These are phyloP conservation scores for Prunella vulgaris DNA, from an alignment of 257 asterid genomes.

Conservation along the genomic window DNA sequence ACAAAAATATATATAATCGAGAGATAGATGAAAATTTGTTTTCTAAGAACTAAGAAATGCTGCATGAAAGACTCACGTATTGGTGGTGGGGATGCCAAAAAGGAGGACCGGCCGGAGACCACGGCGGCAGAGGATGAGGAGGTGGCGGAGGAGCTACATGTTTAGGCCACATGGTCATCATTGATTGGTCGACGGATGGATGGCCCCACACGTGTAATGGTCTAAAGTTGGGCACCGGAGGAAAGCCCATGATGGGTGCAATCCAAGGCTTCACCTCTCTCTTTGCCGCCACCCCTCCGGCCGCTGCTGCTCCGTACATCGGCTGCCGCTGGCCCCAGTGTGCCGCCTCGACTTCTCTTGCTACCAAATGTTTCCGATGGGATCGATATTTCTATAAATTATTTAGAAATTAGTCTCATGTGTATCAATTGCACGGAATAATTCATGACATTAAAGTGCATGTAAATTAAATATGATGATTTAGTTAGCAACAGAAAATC, in stretches of 20 bases:
- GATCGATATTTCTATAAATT: slow-evolving; percentile 73
- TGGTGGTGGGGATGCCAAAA: slow-evolving; percentile 56
- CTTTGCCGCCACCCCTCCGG: slow-evolving; percentile 26
- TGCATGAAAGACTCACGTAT: slow-evolving; percentile 34
- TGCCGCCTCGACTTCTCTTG: slow-evolving; percentile 74
- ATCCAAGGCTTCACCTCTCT: slow-evolving; percentile 46
- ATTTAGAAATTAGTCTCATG: too few species aligned
- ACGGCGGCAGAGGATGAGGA: slow-evolving; percentile 35
- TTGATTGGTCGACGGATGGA: slow-evolving; percentile 63
- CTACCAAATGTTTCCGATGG: slow-evolving; percentile 65
- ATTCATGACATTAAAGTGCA: too few species aligned
- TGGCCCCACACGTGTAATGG: slow-evolving; percentile 94
- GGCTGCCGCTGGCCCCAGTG: slow-evolving; percentile 64
- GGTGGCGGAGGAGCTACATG: slow-evolving; percentile 35
- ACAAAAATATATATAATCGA: background rate
- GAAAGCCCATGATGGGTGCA: slow-evolving; percentile 54
- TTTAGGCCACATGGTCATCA: slow-evolving; percentile 59
- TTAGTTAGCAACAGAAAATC: too few species aligned
- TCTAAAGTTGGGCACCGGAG: slow-evolving; percentile 42
- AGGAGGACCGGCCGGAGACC: slow-evolving; percentile 36
- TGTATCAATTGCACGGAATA: too few species aligned
- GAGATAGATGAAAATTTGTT: too few species aligned
- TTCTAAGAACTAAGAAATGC: background rate
- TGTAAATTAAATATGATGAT: too few species aligned
- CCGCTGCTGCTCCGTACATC: slow-evolving; percentile 30